Conservation (phyloP, 305 asterid species). For the Rubia tinctorum region DNA sequence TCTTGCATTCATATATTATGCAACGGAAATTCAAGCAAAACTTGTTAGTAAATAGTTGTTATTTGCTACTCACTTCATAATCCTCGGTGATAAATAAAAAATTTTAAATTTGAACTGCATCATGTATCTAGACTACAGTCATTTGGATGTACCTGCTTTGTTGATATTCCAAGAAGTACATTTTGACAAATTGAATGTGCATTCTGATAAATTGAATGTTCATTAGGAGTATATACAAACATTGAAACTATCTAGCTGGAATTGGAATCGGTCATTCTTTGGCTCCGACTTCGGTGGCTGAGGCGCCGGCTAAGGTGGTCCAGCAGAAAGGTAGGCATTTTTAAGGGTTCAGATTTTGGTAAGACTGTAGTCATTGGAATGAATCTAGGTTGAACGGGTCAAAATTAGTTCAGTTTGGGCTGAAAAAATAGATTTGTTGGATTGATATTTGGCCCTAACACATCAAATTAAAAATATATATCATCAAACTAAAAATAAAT, state of each 20-base stretch:
- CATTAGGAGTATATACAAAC: background rate
- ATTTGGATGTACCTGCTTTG: background rate
- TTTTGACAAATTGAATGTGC: background rate
- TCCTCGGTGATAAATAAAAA: background rate
- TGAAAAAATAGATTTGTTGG: too few species aligned
- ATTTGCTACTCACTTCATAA: background rate
- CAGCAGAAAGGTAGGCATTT: conserved; percentile 55
- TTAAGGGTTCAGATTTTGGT: conserved; percentile 41
- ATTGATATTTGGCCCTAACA: too few species aligned
- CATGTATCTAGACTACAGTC: background rate
- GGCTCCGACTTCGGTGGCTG: conserved; percentile 19
- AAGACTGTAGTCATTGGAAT: too few species aligned
- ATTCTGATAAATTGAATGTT: background rate
- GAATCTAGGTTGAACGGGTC: too few species aligned
- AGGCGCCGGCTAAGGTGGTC: conserved; percentile 18
- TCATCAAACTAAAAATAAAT: too few species aligned
- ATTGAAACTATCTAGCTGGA: background rate
- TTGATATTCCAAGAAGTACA: background rate
- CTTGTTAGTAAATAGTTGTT: background rate
- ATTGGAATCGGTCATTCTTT: conserved; percentile 5
- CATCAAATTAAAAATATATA: too few species aligned
- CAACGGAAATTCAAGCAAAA: background rate
- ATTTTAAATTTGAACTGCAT: background rate
- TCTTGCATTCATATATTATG: background rate
- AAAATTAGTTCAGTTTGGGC: too few species aligned